Evolutionary conservation across 1,284 basidiomycete species (phyloP), one percentile per base, ranked within the genome.

Genomic region (Heterobasidion parviporum): DNA sequence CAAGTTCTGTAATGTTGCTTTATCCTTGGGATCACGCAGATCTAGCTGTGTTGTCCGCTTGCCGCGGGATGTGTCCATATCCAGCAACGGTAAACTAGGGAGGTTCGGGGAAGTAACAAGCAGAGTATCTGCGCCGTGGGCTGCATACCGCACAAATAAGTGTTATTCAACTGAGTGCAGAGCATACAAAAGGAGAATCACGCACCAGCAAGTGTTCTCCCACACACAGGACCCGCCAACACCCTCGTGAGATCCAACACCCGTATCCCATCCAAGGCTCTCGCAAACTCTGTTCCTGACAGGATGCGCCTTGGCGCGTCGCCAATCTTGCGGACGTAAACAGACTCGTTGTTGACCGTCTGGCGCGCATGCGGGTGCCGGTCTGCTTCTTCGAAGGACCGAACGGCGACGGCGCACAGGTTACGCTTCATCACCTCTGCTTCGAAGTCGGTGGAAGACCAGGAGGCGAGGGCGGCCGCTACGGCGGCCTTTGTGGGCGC

Each of bases 41-140:
- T 86, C 79, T 14, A 87, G 74, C 61, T 85, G 83, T 0, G 81
- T 76, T 0, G 83, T 82, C 34, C 82, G 79, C 66, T 87, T 87
- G 1, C 83, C 83, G 5, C 83, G 73, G 0, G 84, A 82, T 0
- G 84, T 86, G 48, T 86, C 83, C 6, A 74, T 63, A 62, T 87
- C 85, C 1, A 84, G 66, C 0, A 68, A 59, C 0, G 85, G 83
- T 2, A 85, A 67, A 0, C 72, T 68, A 0, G 84, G 84, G 6
- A 86, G 71, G 7, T 71, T 70, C 0, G 79, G 80, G 0, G 82
- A 83, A 9, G 81, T 83, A 51, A 86, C 63, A 44, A 77, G 71
- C 0, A 87, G 71, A 3, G 83, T 81, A 54, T 85, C 79, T 0
- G 84, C 83, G 1, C 83, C 84, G 57, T 84, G 77, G 1, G 76